Percentiles rank a stretch among this genome's conserved stretches.
Evolutionary conservation across 2,329 filamentous ascomycete species (phyloP).

Genomic region (Aureobasidium sp.): DNA sequence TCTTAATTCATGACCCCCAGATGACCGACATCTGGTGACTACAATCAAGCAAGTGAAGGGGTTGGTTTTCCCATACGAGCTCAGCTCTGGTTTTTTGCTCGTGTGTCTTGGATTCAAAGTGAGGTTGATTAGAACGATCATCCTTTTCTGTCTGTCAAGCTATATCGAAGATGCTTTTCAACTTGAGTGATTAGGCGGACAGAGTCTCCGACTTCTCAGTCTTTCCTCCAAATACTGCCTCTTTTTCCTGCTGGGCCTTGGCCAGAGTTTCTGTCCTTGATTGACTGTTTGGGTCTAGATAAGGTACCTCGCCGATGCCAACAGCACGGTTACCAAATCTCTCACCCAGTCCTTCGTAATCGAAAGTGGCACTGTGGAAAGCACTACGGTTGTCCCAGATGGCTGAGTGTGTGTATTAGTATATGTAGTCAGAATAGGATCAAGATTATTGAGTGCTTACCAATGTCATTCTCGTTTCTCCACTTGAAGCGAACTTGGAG

Average conservation of each 20-base stretch:
- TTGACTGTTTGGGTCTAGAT: slow-evolving; percentile 44
- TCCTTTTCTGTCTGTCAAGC: no score
- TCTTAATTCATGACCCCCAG: no score
- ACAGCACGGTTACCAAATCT: slow-evolving; percentile 47
- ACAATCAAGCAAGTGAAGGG: no score
- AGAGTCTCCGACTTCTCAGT: background rate
- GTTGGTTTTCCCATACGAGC: no score
- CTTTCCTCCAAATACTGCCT: background rate
- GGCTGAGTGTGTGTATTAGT: slow-evolving; percentile 24
- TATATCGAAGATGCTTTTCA: no score
- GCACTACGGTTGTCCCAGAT: slow-evolving; percentile 60
- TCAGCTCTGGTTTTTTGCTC: no score
- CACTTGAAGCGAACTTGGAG: slow-evolving; percentile 43
- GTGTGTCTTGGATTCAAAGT: no score
- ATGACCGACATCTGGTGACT: no score
- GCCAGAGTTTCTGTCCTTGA: slow-evolving; percentile 37
- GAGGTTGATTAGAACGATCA: no score
- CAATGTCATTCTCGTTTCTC: slow-evolving; percentile 41
- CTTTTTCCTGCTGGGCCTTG: background rate
- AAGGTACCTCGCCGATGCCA: slow-evolving; percentile 48
- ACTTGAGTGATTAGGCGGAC: background rate
- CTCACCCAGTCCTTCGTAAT: slow-evolving; percentile 48
- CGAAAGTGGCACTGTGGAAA: slow-evolving; percentile 55
- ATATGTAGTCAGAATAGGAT: slow-evolving; percentile 14
- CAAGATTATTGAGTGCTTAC: no score